Evolutionary conservation across 1,284 basidiomycete genomes (phyloP), one percentile per base, ranked within the genome.

Genomic region (Xerocomus amazonicus): DNA sequence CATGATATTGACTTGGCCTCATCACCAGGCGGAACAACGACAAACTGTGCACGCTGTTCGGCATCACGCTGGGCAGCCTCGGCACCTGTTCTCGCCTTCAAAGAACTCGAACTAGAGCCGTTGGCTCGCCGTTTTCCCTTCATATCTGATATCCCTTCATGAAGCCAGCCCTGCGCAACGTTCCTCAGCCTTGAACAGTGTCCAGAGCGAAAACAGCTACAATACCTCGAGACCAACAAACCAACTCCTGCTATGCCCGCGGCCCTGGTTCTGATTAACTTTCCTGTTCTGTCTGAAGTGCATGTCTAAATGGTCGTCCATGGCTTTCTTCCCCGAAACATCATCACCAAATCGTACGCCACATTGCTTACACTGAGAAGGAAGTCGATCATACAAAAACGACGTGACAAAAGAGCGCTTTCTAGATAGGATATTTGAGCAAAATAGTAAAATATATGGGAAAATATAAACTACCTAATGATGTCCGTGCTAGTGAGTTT

Each of bases 251-350:
- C 88, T 91, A 60, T 95, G 89, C 23, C 95, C 94, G 54, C 96
- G 80, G 0, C 90, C 90, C 9, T 81, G 73, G 38, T 85, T 87
- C 66, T 95, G 91, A 57, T 82, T 87, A 32, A 91, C 87, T 65
- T 93, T 89, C 56, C 90, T 81, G 65, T 98, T 99, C 62, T 97
- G 90, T 59, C 87, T 81, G 73, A 97, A 98, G 70, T 99, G 97
- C 88, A 93, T 91, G 67, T 99, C 97, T 59, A 99, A 78, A 66
- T 99, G 97, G 48, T 87, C 81, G 59, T 97, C 84, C 74, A 95
- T 80, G 26, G 77, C 77, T 63, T 84, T 85, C 70, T 88, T 92
- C 55, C 91, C 92, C 44, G 73, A 64, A 26, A 71, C 64, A 35
- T 80, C 82, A 56, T 90, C 84, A 39, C 86, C 75, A 68, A 96